Evolutionary conservation across 2,329 filamentous ascomycete genomes (phyloP).

Genomic region (Colletotrichum sp.): DNA sequence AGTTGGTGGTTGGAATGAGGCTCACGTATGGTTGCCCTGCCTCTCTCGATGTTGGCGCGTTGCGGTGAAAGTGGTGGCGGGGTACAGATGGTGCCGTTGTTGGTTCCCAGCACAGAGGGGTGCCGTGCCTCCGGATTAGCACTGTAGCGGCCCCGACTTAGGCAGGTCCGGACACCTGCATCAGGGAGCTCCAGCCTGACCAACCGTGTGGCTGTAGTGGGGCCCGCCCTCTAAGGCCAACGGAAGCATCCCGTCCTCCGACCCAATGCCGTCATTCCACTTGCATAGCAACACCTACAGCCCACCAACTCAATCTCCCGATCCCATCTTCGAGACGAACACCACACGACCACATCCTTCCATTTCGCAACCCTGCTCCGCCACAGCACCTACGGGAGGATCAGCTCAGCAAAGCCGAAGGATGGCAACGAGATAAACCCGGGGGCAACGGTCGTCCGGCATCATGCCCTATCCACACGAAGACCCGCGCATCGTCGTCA

Average conservation of each 20-base stretch:
- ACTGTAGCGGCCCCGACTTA: neutral
- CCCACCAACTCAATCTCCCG: neutral
- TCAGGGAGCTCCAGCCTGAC: neutral
- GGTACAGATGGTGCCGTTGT: neutral
- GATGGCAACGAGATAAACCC: conserved; percentile 7
- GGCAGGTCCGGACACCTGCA: neutral
- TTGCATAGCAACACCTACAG: neutral
- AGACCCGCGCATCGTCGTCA: conserved; percentile 34
- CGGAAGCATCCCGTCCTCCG: neutral
- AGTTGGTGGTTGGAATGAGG: neutral
- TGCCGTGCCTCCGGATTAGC: neutral
- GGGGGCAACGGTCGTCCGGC: conserved; percentile 28
- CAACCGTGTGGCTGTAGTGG: neutral
- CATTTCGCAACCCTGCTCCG: neutral
- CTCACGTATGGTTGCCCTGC: neutral
- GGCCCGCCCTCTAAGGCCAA: neutral
- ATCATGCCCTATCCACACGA: conserved; percentile 49
- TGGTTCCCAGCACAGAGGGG: neutral
- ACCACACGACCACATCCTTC: neutral
- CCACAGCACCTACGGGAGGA: neutral
- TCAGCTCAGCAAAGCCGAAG: neutral
- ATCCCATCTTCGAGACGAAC: neutral
- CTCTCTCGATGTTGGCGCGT: neutral
- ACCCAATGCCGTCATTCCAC: conserved; percentile 6
- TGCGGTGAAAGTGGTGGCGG: neutral